A percentile compares a stretch with the other conserved stretches of the same genome.
phyloP scores from a whole-genome alignment of 148 eudicot genomes.

The Vaccinium myrtillus region DNA sequence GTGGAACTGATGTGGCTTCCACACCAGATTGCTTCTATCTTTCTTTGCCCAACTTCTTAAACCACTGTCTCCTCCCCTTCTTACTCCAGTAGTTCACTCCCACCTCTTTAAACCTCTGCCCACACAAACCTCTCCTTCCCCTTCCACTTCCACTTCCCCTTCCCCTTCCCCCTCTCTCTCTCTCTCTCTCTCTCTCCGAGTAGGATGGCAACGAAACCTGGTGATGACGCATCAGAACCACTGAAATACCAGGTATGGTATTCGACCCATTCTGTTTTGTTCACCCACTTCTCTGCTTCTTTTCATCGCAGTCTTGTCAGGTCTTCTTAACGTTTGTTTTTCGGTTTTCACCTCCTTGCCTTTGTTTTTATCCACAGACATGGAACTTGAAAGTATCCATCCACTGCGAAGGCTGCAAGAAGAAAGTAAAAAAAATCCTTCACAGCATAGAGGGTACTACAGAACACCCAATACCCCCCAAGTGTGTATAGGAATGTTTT shows the following conservation, averaged over 20 bases:
- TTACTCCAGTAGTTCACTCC: not conserved
- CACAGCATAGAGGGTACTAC: constrained; percentile 66
- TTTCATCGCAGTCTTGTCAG: not conserved
- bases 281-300: not conserved
- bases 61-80: not conserved
- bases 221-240: constrained; percentile 19
- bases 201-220: constrained; percentile 21
- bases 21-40: not conserved
- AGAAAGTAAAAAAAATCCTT: constrained; percentile 81
- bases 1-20: constrained; percentile 25
- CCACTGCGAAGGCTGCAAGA: constrained; percentile 93
- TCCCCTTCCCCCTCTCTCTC: not conserved
- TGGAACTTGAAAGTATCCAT: constrained; percentile 78
- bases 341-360: not conserved
- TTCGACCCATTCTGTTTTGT: not conserved
- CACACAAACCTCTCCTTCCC: not conserved
- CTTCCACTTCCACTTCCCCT: not conserved
- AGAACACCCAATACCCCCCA: not conserved
- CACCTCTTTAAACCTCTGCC: not conserved
- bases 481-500: not conserved
- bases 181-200: constrained; percentile 2
- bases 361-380: constrained; percentile 41
- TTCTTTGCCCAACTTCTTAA: not conserved
- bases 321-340: not conserved
- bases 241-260: constrained; percentile 24